Conservation (phyloP, 139 green algal genomes). For the Diplosphaera chodatii region DNA sequence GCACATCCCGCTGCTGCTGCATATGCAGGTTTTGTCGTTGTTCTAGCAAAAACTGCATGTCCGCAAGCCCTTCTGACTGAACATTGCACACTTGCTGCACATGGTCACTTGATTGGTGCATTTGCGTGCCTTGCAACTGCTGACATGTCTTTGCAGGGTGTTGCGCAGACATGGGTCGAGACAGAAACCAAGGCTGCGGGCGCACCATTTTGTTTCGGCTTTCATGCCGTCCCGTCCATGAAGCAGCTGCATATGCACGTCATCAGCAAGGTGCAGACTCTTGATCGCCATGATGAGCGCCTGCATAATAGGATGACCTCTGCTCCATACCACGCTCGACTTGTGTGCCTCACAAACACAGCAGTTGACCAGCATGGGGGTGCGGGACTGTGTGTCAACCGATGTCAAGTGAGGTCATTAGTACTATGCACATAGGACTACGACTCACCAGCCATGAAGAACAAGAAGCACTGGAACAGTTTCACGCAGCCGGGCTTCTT, state of each 20-base stretch:
- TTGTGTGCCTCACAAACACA: too few relatives aligned
- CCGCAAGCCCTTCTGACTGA: too few relatives aligned
- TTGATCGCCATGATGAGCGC: too few relatives aligned
- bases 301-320: too few relatives aligned
- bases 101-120: too few relatives aligned
- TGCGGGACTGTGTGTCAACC: too few relatives aligned
- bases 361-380: too few relatives aligned
- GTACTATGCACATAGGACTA: conserved; percentile 53
- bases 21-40: conserved; percentile 57
- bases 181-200: neutral
- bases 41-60: too few relatives aligned
- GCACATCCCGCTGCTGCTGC: conserved; percentile 54
- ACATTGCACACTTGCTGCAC: too few relatives aligned
- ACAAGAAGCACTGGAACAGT: conserved; percentile 78
- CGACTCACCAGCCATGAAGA: conserved; percentile 55
- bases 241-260: conserved; percentile 85
- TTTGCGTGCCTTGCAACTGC: too few relatives aligned
- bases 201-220: conserved; percentile 58
- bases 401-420: too few relatives aligned
- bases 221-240: conserved; percentile 75
- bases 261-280: conserved; percentile 45
- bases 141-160: conserved; percentile 3
- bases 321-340: too few relatives aligned
- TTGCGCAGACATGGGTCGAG: neutral
- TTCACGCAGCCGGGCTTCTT: conserved; percentile 82